Evolutionary conservation across 2,329 filamentous ascomycete species (phyloP), one percentile per base, ranked within the genome.

Genomic region (Ceratocystis variospora): DNA sequence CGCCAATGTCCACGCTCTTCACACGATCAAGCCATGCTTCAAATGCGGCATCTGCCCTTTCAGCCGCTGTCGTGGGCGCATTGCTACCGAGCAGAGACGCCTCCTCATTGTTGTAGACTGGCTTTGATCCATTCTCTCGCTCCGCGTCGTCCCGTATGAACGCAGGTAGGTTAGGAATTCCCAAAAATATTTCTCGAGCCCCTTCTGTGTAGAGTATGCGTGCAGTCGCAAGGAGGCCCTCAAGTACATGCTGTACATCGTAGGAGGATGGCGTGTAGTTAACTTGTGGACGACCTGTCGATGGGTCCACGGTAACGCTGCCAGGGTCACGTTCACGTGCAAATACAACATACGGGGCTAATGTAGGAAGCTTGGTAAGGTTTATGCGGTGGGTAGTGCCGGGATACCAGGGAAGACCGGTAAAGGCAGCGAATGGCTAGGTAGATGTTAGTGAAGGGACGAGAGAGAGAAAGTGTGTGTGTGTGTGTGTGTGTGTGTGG

Each of bases 191-290:
- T 75, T 96, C 90, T n/a, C 77, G 79, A 0, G 92, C 93, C 28
- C 91, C 90, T 50, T 84, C 81, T 59, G 90, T 82, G 73, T 91
- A 93, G 69, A 86, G 83, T 50, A 96, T 85, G 73, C 91, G 90
- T 44, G 87, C 85, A 1, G 87, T 77, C 1, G 84, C 88, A 62
- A 92, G 73, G 5, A 90, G 71, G 7, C 89, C 90, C 73, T 90
- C 84, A 19, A 93, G 74, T 28, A 87, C 82, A 74, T 91, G 82
- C 33, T 81, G 81, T 62, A 86, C 81, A 76, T 96, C 93, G 71
- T 87, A 87, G 22, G 80, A 77, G 22, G 87, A 90, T 0, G 84
- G 78, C 0, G 80, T 82, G 76, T 96, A 96, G 68, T 84, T 79
- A 69, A 96, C 77, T 33, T 85, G 77, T 1, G 84, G 82, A 25